Conservation (phyloP, 2,329 filamentous ascomycete genomes). For the Aspergillus phoenicis region DNA sequence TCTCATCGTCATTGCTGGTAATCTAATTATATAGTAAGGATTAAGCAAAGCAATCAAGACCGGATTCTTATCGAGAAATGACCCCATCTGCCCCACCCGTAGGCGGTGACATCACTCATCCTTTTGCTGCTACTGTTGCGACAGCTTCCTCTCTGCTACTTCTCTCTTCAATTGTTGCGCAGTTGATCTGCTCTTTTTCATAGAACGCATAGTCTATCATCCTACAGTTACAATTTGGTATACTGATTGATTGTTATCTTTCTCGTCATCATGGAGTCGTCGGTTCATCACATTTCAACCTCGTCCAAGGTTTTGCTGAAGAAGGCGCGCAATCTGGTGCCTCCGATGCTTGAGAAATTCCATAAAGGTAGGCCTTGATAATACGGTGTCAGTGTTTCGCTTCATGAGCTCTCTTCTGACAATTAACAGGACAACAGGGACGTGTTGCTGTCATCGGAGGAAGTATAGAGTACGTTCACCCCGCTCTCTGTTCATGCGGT, state of each 20-base stretch:
- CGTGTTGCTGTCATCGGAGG: conserved; percentile 92
- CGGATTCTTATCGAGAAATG: conserved; percentile 7
- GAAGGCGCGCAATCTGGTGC: conserved; percentile 86
- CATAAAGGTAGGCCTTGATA: conserved; percentile 73
- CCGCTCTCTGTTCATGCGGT: background rate
- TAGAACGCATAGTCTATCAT: background rate
- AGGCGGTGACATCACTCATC: conserved; percentile 39
- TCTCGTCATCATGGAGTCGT: conserved; percentile 32
- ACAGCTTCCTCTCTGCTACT: background rate
- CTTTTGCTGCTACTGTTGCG: background rate
- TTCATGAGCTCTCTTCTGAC: background rate
- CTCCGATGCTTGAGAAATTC: conserved; percentile 91
- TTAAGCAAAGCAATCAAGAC: background rate
- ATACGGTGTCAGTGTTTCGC: background rate
- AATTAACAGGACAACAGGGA: conserved; percentile 75
- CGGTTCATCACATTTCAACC: conserved; percentile 57
- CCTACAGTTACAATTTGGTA: background rate
- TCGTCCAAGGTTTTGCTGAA: conserved; percentile 73
- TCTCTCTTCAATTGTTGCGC: background rate
- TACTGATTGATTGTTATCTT: background rate
- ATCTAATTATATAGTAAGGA: background rate
- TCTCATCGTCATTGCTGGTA: conserved; percentile 6
- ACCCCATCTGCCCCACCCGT: conserved; percentile 31
- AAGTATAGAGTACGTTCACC: conserved; percentile 68
- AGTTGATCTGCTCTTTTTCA: background rate